Percentiles rank a stretch among this genome's conserved stretches.
phyloP scores from a whole-genome alignment of 1,139 yeast species.

The Geotrichum candidum region DNA sequence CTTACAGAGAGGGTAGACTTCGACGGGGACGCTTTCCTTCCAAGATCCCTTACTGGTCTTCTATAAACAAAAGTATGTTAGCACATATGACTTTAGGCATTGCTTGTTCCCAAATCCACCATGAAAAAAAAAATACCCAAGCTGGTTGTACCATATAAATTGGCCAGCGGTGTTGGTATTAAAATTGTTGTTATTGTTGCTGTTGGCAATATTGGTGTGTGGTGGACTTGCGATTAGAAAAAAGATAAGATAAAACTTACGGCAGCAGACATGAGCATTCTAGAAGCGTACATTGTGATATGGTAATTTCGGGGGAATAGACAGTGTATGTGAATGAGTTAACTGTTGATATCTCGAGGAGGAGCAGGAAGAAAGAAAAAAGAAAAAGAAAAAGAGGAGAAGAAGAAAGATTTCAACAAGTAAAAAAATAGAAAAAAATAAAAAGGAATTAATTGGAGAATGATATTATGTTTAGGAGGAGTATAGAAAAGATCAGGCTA shows the following conservation, averaged over 20 bases:
- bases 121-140: no score
- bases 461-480: no score
- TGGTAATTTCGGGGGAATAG: constrained; percentile 7
- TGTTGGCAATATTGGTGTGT: no score
- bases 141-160: no score
- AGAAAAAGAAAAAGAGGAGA: background rate
- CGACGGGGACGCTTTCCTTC: constrained; percentile 25
- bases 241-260: constrained; percentile 21
- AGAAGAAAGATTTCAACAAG: background rate
- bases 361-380: background rate
- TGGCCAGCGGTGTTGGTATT: no score
- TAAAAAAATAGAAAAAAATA: background rate
- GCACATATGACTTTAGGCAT: no score
- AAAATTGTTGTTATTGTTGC: no score
- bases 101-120: no score
- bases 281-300: constrained; percentile 20
- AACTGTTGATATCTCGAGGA: background rate
- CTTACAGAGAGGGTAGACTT: constrained; percentile 31
- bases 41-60: constrained; percentile 10
- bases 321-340: background rate
- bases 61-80: background rate
- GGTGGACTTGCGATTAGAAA: background rate
- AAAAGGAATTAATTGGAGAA: background rate
- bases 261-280: constrained; percentile 26
- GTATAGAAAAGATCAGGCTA: no score